phyloP scores from a whole-genome alignment of 305 asterid genomes.

The Caryopteris hybrid region DNA sequence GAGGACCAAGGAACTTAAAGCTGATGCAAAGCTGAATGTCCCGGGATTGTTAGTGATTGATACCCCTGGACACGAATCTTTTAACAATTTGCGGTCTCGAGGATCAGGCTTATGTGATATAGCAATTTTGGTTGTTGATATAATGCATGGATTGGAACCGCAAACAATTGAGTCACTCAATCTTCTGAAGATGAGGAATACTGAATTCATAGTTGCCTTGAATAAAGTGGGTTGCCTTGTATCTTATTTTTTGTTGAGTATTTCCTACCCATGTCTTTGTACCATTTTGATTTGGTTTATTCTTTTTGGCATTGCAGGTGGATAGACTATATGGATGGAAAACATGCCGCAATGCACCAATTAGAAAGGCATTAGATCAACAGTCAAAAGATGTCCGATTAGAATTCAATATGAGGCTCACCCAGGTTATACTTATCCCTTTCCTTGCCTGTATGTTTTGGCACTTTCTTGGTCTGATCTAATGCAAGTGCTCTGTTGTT shows the following conservation, averaged over 20 bases:
- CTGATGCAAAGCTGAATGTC: slow-evolving; percentile 93
- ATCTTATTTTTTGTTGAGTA: slow-evolving; percentile 4
- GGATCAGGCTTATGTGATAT: slow-evolving; percentile 99
- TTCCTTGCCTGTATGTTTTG: slow-evolving; percentile 7
- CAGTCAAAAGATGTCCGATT: slow-evolving; percentile 72
- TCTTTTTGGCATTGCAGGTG: slow-evolving; percentile 42
- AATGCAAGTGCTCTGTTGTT: slow-evolving; percentile 12
- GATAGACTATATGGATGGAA: slow-evolving; percentile 95
- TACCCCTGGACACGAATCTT: slow-evolving; percentile 99
- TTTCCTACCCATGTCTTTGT: slow-evolving; percentile 9
- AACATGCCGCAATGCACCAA: slow-evolving; percentile 77
- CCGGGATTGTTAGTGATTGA: slow-evolving; percentile 97
- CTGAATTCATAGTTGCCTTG: slow-evolving; percentile 90
- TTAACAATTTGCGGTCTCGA: slow-evolving; percentile 89
- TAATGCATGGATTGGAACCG: slow-evolving; percentile 98
- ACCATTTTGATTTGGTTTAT: background rate
- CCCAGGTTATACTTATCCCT: slow-evolving; percentile 43
- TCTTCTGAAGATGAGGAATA: slow-evolving; percentile 89
- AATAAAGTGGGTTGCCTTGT: slow-evolving; percentile 64
- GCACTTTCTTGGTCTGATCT: slow-evolving; percentile 15
- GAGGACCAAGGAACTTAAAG: slow-evolving; percentile 93
- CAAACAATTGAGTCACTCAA: slow-evolving; percentile 96
- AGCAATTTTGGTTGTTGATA: slow-evolving; percentile 96
- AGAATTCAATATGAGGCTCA: slow-evolving; percentile 67
- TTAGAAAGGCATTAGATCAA: slow-evolving; percentile 70